Evolutionary conservation across 352 stramenopile species (phyloP).

Genomic region (Phytopythium oedochilum): DNA sequence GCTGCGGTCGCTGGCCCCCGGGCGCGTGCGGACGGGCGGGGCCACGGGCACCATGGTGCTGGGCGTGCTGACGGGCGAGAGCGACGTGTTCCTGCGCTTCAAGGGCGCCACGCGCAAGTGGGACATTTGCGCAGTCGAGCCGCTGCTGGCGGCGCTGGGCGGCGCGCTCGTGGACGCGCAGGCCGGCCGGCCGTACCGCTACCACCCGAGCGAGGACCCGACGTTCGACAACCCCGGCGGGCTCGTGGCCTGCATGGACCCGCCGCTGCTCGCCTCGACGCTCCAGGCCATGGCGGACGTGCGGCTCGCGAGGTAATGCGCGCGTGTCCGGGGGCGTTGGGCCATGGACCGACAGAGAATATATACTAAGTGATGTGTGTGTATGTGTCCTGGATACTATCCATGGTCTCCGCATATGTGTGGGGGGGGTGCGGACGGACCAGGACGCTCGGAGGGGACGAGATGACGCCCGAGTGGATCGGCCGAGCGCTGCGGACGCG

Average conservation of each 20-base stretch:
- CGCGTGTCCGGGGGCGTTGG: neutral
- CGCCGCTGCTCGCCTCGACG: constrained; percentile 25
- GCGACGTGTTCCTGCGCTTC: constrained; percentile 68
- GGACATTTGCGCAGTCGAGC: constrained; percentile 76
- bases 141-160: constrained; percentile 50
- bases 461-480: constrained; percentile 50
- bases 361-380: neutral
- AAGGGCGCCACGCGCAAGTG: constrained; percentile 68
- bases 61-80: constrained; percentile 49
- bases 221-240: constrained; percentile 65
- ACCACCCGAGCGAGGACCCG: constrained; percentile 42
- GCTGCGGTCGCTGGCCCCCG: constrained; percentile 28
- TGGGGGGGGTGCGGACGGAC: constrained; percentile 4
- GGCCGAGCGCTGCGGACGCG: constrained; percentile 3
- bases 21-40: constrained; percentile 36
- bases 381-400: no score
- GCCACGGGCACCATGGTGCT: constrained; percentile 75
- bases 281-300: constrained; percentile 42
- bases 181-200: constrained; percentile 46
- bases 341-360: neutral
- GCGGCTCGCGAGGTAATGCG: constrained; percentile 49
- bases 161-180: constrained; percentile 53
- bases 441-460: constrained; percentile 38
- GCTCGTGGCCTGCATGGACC: constrained; percentile 42
- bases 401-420: constrained; percentile 1